Conservation (phyloP, 2,329 filamentous ascomycete species). For the Aspergillus neoniger region DNA sequence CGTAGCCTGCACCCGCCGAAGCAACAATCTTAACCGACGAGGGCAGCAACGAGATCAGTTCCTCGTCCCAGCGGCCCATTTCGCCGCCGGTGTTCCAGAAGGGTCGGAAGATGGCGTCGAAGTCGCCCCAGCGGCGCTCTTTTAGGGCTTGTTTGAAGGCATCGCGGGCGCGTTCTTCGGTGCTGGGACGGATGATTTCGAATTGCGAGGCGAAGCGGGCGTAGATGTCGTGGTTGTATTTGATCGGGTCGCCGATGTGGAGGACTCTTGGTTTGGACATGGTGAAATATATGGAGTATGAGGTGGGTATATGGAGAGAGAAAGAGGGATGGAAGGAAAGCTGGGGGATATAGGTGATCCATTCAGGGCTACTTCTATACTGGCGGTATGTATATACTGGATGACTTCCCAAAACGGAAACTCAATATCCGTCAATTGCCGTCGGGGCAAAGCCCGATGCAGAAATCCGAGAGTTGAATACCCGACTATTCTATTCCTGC, state of each 20-base stretch:
- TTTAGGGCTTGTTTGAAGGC: conserved; percentile 47
- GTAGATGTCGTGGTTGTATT: conserved; percentile 51
- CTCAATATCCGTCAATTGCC: conserved; percentile 9
- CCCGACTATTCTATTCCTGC: background rate
- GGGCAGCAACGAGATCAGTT: conserved; percentile 59
- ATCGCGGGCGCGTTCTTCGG: conserved; percentile 34
- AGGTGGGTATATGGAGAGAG: background rate
- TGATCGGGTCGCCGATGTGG: conserved; percentile 51
- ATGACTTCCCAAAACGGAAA: background rate
- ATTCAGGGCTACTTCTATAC: background rate
- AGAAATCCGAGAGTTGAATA: background rate
- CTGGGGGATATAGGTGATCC: background rate
- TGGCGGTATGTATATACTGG: background rate
- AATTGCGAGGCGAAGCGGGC: conserved; percentile 44
- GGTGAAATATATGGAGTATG: conserved; percentile 5
- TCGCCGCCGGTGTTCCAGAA: conserved; percentile 67
- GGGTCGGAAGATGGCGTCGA: conserved; percentile 57
- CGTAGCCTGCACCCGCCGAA: conserved; percentile 63
- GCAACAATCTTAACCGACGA: conserved; percentile 58
- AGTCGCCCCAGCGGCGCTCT: conserved; percentile 41
- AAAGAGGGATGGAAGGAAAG: background rate
- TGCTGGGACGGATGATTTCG: conserved; percentile 43
- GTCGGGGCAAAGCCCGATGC: conserved; percentile 9
- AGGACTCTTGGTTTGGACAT: conserved; percentile 44
- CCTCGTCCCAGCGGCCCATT: conserved; percentile 64